Base-by-base conservation (phyloP, 805 yeast species). In the Barnettozyma wickerhamii region DNA sequence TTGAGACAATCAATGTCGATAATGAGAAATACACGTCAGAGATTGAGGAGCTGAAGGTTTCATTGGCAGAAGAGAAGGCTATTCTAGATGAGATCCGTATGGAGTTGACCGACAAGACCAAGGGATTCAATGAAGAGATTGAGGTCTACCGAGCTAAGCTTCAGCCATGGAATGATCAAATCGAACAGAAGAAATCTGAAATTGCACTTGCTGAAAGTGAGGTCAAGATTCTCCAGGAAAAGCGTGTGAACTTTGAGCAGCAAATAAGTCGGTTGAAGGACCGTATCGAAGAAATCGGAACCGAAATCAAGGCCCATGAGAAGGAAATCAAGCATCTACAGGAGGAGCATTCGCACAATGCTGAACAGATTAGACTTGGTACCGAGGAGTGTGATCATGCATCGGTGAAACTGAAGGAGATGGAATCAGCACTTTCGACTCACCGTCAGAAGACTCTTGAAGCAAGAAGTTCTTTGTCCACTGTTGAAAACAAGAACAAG, bases 141-240 rank as follows among this genome's bases (percentile, higher is more conserved):
- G 84, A 77, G 49, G 51, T 55, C 12, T 63, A 79, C 30, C 90
- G 86, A 56, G 71, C 68, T 7, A 70, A 81, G 45, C 63, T 88
- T 6, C 90, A 85, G 49, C 99, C 98, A 0, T 88, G 95, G 90
- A 78, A 77, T 44, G 81, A 74, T 20, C 73, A 78, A 47, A 64
- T 89, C 23, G 79, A 75, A 44, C 72, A 74, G 13, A 79, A 81
- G 42, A 78, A 78, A 41, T 74, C 84, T 12, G 78, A 79, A 34
- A 72, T 84, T 7, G 74, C 79, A 37, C 72, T 86, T n/a, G 75
- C 79, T 4, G 69, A 75, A 38, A 75, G 86, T 7, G 77, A 81
- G 45, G 69, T 86, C n/a, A 75, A 77, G 19, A 71, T 86, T 58
- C 53, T 84, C 7, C 55, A 64, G 18, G 73, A 69, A 14, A 75